Percentiles rank a stretch among this genome's conserved stretches.
phyloP scores from a whole-genome alignment of 148 eudicot species.

The Nyssa sinensis region DNA sequence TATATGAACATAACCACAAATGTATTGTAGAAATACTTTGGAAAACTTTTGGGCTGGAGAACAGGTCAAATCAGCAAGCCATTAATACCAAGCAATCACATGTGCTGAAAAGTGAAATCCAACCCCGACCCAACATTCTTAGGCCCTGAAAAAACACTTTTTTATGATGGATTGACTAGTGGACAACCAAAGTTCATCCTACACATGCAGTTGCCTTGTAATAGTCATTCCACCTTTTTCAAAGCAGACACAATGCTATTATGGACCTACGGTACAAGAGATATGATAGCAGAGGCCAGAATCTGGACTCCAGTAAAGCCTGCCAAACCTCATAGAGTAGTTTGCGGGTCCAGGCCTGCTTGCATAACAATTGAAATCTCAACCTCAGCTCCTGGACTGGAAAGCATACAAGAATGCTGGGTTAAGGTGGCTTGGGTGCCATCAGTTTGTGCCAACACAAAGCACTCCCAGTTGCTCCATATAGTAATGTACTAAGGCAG shows the following conservation, averaged over 20 bases:
- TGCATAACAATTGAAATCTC: constrained; percentile 14
- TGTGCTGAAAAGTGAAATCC: neutral
- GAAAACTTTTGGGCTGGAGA: neutral
- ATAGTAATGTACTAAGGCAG: constrained; percentile 15
- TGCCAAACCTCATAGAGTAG: constrained; percentile 20
- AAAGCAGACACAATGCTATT: constrained; percentile 3
- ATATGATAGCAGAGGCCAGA: constrained; percentile 13
- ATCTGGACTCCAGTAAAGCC: constrained; percentile 17
- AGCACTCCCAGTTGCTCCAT: constrained; percentile 13
- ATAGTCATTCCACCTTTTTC: constrained; percentile 7
- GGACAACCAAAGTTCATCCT: neutral
- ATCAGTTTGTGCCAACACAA: constrained; percentile 18
- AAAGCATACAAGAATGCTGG: neutral
- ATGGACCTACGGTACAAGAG: constrained; percentile 5
- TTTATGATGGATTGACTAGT: neutral
- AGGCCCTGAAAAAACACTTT: no score
- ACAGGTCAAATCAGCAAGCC: neutral
- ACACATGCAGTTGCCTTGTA: neutral
- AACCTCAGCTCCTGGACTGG: constrained; percentile 9
- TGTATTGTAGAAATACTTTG: neutral
- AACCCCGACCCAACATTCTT: no score
- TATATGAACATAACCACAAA: neutral
- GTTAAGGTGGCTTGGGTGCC: no score
- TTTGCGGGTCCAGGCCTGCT: constrained; percentile 19
- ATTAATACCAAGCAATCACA: neutral